Percentiles rank a stretch among this genome's conserved stretches.
Conservation (phyloP, 208 protist genomes). For the Crithidia brevicula region DNA sequence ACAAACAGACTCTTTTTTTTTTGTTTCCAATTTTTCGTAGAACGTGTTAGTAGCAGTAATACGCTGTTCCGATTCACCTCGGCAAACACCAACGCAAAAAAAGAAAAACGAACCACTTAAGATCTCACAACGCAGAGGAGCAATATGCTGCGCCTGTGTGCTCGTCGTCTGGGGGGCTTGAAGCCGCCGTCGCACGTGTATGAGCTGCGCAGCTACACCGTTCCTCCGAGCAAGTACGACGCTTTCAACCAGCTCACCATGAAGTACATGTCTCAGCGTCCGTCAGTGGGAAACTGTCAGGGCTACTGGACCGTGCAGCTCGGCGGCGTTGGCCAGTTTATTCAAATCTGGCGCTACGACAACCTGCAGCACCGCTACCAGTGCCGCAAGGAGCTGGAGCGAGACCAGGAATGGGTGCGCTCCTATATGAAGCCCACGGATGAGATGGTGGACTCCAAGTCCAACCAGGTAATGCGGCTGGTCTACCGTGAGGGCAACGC, state of each 20-base stretch:
- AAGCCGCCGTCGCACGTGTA: constrained; percentile 51
- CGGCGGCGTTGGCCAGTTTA: constrained; percentile 72
- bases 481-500: constrained; percentile 65
- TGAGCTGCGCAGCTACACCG: constrained; percentile 63
- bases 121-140: not conserved
- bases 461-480: constrained; percentile 64
- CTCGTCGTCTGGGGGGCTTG: constrained; percentile 4
- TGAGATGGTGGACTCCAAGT: constrained; percentile 45
- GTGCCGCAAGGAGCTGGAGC: constrained; percentile 45
- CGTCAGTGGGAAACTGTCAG: constrained; percentile 45
- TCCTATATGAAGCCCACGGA: constrained; percentile 41
- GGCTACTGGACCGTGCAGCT: constrained; percentile 82
- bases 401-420: constrained; percentile 66
- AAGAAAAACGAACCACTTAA: not conserved
- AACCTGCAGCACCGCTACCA: constrained; percentile 76
- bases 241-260: constrained; percentile 57
- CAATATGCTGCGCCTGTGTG: constrained; percentile 48
- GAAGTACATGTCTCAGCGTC: constrained; percentile 59
- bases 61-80: not conserved
- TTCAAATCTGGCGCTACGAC: constrained; percentile 84
- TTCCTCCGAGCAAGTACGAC: constrained; percentile 68
- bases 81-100: not conserved
- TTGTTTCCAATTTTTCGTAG: too few relatives aligned
- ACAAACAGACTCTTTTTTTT: too few relatives aligned
- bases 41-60: too few relatives aligned